Base-by-base conservation (phyloP, 2,329 filamentous ascomycete species). In the Paecilomyces niveus region DNA sequence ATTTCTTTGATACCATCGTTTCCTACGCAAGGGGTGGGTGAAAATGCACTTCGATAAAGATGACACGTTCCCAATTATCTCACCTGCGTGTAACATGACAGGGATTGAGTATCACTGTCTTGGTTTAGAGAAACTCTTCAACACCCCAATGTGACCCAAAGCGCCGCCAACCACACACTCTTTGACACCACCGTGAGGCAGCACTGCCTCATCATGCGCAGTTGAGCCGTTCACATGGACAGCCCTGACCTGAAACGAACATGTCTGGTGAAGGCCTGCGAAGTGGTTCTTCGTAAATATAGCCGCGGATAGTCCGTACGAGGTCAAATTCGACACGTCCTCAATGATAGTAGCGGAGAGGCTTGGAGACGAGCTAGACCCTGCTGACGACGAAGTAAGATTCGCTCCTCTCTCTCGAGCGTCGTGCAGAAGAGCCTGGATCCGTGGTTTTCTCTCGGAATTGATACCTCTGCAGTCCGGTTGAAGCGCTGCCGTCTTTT, bases 271-370 rank as follows among this genome's bases (percentile, higher is more conserved):
- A 62, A 89, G 70, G 0, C 79, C 86, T 56, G 76, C 76, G 15
- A 78, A 70, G 55, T 92, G 71, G 70, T 90, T 84, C 62, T 83
- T 78, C 0, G 89, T 91, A 70, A 92, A 94, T 1, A 94, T 82
- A 0, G 89, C 81, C 1, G 85, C 82, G 1, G 80, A 79, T 4
- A 94, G 79, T 1, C 90, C 90, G 68, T 91, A 93, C 49, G 89
- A 87, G 10, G 87, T 89, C 63, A 92, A 86, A 69, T 95, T 94
- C 3, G 71, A 87, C 7, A 92, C 85, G 15, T 83, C 83, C 0
- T 94, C 74, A 51, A 92, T 81, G 45, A 89, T 77, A 1, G 88
- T 87, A 0, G 82, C 80, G 7, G 65, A 55, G 2, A 62, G 63
- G 1, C 45, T 33, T 24, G 29, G 29, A 32, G 13, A 24, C 10